These are phyloP conservation scores for Thielaviopsis populi DNA, from an alignment of 2,329 filamentous ascomycete species.

Conservation along the genomic window DNA sequence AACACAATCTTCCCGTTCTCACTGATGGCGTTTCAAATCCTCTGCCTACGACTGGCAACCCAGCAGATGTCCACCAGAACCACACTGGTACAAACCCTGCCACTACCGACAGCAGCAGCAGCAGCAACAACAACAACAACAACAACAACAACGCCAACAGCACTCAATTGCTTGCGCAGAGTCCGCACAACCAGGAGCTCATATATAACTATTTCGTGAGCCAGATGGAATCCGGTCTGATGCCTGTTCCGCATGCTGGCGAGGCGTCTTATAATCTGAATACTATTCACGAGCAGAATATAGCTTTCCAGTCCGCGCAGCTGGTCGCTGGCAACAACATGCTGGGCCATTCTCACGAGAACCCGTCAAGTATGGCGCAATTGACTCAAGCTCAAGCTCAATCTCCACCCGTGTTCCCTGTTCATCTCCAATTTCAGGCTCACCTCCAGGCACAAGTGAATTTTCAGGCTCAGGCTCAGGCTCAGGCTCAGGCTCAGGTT, in stretches of 20 bases:
- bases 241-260: neutral
- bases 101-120: too few relatives aligned
- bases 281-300: constrained; percentile 2
- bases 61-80: neutral
- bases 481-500: neutral
- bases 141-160: neutral
- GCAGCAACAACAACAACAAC: neutral
- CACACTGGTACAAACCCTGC: neutral
- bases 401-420: too few relatives aligned
- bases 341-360: neutral
- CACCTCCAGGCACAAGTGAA: too few relatives aligned
- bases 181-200: neutral
- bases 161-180: neutral
- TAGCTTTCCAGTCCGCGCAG: constrained; percentile 1
- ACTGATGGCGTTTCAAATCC: neutral
- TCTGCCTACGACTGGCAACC: neutral
- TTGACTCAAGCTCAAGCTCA: neutral
- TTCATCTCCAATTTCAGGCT: too few relatives aligned
- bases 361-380: neutral
- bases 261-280: neutral
- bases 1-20: neutral
- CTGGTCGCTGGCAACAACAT: neutral
- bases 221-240: neutral
- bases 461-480: neutral
- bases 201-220: neutral